phyloP scores from a whole-genome alignment of 2,329 filamentous ascomycete genomes.

The Blastomyces percursus region DNA sequence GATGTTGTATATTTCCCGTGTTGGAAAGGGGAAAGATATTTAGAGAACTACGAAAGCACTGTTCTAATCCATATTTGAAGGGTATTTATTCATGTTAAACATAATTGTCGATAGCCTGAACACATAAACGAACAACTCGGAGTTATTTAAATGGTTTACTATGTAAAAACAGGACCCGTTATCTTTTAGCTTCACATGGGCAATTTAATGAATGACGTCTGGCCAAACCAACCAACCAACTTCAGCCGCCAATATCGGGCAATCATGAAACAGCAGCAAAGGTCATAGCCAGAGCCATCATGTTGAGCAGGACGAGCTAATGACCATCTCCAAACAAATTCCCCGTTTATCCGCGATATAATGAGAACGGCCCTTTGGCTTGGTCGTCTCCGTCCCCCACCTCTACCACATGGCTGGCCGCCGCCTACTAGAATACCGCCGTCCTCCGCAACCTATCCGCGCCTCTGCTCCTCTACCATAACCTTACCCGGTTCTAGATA shows the following conservation, averaged over 20 bases:
- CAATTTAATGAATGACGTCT: not conserved
- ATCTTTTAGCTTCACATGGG: not conserved
- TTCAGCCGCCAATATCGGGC: not conserved
- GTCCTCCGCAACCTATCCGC: not conserved
- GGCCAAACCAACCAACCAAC: not conserved
- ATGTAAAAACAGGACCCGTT: too few species aligned
- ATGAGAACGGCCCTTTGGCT: conserved; percentile 43
- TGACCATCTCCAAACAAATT: not conserved
- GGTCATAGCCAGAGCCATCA: not conserved
- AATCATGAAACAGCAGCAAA: not conserved
- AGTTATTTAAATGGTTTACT: too few species aligned
- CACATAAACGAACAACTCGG: too few species aligned
- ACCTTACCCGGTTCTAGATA: not conserved
- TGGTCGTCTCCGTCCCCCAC: conserved; percentile 39
- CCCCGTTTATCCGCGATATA: conserved; percentile 19
- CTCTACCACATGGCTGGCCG: conserved; percentile 17
- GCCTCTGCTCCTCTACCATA: not conserved
- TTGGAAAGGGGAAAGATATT: too few species aligned
- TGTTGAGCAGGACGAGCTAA: conserved; percentile 3
- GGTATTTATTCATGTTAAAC: too few species aligned
- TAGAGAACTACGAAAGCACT: too few species aligned
- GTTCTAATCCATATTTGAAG: too few species aligned
- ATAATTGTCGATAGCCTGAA: too few species aligned
- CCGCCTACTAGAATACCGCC: conserved; percentile 6
- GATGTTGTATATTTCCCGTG: too few species aligned